Percentiles rank a stretch among this genome's conserved stretches.
These are phyloP conservation scores for Torulaspora indica DNA, from an alignment of 805 yeast species.

Conservation along the genomic window DNA sequence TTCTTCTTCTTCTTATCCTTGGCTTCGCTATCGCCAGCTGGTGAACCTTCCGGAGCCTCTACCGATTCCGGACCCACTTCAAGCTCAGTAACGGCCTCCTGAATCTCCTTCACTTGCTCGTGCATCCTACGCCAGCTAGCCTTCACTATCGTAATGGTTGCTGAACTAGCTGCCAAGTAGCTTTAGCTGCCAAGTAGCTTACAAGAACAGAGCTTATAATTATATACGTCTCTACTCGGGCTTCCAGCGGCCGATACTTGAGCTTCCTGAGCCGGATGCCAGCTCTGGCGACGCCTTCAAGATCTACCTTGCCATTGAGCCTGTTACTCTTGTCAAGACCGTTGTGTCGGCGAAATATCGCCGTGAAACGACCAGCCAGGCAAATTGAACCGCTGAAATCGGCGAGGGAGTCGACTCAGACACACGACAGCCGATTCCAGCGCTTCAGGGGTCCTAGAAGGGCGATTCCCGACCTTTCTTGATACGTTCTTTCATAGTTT, in stretches of 20 bases:
- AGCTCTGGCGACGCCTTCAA: too few relatives aligned
- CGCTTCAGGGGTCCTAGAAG: too few relatives aligned
- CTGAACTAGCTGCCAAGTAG: too few relatives aligned
- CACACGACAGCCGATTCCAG: too few relatives aligned
- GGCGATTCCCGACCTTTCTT: too few relatives aligned
- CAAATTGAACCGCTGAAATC: too few relatives aligned
- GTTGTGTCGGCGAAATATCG: too few relatives aligned
- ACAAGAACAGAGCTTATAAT: background rate
- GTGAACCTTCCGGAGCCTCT: background rate
- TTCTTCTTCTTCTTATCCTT: constrained; percentile 38
- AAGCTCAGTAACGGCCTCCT: background rate
- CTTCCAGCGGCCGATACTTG: background rate
- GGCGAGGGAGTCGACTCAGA: too few relatives aligned
- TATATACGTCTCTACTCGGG: background rate
- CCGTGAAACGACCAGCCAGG: too few relatives aligned
- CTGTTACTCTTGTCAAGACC: too few relatives aligned
- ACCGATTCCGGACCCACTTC: background rate
- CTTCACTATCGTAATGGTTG: background rate
- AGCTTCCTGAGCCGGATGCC: background rate
- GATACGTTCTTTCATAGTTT: too few relatives aligned
- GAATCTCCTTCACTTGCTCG: constrained; percentile 2
- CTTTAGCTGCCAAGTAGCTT: background rate
- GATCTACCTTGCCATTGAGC: too few relatives aligned
- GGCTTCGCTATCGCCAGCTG: constrained; percentile 4
- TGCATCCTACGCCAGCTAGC: constrained; percentile 1